A percentile compares a stretch with the other conserved stretches of the same genome.
These are phyloP conservation scores for Tubosaeta brunneosetosa DNA, from an alignment of 768 basidiomycete genomes.

Conservation along the genomic window DNA sequence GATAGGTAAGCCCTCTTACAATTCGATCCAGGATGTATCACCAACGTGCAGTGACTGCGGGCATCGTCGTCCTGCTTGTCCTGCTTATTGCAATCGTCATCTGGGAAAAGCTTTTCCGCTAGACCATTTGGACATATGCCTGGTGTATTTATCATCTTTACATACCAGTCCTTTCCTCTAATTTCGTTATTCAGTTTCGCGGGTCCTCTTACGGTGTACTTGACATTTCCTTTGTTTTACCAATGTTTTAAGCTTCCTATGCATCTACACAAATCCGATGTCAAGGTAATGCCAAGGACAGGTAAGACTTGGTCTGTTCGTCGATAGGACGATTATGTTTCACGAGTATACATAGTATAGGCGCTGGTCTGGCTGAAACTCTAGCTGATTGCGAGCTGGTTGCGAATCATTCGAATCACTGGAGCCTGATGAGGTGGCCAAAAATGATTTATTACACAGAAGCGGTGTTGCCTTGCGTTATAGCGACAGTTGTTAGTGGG, in stretches of 20 bases:
- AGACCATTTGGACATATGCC: constrained; percentile 11
- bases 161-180: constrained; percentile 14
- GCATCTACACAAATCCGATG: constrained; percentile 14
- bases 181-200: neutral
- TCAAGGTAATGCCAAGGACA: constrained; percentile 19
- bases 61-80: constrained; percentile 81
- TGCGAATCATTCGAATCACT: no score
- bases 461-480: no score
- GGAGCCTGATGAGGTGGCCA: no score
- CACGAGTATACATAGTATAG: no score
- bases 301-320: no score
- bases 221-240: constrained; percentile 26
- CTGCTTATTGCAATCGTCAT: constrained; percentile 77
- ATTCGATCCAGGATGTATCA: constrained; percentile 82
- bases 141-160: constrained; percentile 25
- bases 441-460: no score
- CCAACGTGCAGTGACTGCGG: constrained; percentile 82
- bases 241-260: constrained; percentile 11
- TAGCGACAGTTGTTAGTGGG: no score
- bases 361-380: no score
- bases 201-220: constrained; percentile 27
- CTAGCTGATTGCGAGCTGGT: no score
- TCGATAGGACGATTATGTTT: neutral
- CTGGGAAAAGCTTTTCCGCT: constrained; percentile 68
- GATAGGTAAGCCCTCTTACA: constrained; percentile 10